Evolutionary conservation across 2,329 filamentous ascomycete species (phyloP).

Genomic region (Tolypocladium album): DNA sequence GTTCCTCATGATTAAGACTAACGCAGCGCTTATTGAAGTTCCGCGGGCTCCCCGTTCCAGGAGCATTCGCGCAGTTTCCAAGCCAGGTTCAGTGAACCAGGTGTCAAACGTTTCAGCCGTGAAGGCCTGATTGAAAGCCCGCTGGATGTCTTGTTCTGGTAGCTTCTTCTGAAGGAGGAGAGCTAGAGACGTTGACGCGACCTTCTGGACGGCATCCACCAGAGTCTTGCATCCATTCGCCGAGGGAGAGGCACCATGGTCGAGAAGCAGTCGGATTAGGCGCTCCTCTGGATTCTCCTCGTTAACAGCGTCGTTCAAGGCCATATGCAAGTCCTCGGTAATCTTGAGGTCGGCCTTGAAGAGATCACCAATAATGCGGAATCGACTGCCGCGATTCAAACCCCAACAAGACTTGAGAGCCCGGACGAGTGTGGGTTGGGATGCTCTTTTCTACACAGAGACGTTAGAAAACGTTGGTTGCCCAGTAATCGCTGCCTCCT

Average conservation of each 20-base stretch:
- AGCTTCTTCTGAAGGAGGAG: conserved; percentile 32
- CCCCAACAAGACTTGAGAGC: conserved; percentile 45
- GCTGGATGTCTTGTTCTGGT: conserved; percentile 29
- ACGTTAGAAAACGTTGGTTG: not conserved
- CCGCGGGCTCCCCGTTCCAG: conserved; percentile 37
- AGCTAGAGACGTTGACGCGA: conserved; percentile 26
- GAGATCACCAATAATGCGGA: conserved; percentile 36
- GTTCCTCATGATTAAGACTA: conserved; percentile 34
- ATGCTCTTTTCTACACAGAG: conserved; percentile 29
- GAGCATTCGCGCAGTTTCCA: conserved; percentile 35
- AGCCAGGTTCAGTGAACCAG: conserved; percentile 37
- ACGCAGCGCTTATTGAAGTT: conserved; percentile 31
- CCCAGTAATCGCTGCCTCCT: conserved; percentile 3
- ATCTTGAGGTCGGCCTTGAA: conserved; percentile 38
- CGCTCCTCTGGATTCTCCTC: conserved; percentile 38
- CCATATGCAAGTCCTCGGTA: conserved; percentile 38
- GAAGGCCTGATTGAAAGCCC: conserved; percentile 35
- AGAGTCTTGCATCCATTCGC: conserved; percentile 41
- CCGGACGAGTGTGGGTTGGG: conserved; percentile 33
- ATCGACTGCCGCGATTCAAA: conserved; percentile 35
- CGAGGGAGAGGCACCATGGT: conserved; percentile 39
- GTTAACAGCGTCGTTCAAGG: conserved; percentile 41
- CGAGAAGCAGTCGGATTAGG: conserved; percentile 35
- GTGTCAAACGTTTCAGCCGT: conserved; percentile 23
- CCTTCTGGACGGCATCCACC: conserved; percentile 33